Conservation (phyloP, 192 early-diverging fungal species). For the Rhizoclosmatium sp. region DNA sequence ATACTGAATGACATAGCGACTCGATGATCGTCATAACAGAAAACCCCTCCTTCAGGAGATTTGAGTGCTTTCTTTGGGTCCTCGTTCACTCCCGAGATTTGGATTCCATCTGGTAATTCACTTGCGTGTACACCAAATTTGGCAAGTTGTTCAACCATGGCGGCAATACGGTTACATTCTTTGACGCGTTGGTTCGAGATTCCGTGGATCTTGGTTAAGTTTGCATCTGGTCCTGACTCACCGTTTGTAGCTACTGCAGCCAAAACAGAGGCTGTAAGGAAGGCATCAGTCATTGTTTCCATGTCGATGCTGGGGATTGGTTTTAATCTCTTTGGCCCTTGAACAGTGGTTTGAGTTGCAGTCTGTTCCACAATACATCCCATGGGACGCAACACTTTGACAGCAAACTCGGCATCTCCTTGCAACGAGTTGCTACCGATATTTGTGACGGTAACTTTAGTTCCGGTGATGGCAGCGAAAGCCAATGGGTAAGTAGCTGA, state of each 20-base stretch:
- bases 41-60: conserved; percentile 73
- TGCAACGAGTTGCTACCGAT: conserved; percentile 76
- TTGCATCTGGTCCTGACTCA: conserved; percentile 45
- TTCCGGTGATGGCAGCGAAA: conserved; percentile 94
- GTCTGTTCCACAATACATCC: conserved; percentile 93
- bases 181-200: conserved; percentile 98
- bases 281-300: conserved; percentile 99
- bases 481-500: conserved; percentile 98
- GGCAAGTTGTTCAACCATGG: conserved; percentile 92
- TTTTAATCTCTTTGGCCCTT: conserved; percentile 77
- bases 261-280: conserved; percentile 92
- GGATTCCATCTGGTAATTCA: conserved; percentile 90
- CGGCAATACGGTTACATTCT: conserved; percentile 97
- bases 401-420: conserved; percentile 91
- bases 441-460: conserved; percentile 85
- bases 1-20: conserved; percentile 97
- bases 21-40: conserved; percentile 98
- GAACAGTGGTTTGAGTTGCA: conserved; percentile 85
- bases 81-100: conserved; percentile 71
- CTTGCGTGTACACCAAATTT: conserved; percentile 86
- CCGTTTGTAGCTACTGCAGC: conserved; percentile 79
- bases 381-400: conserved; percentile 90
- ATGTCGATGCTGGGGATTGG: conserved; percentile 88
- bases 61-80: conserved; percentile 53
- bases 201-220: conserved; percentile 86